Conservation (phyloP, 1,139 yeast genomes). For the Geotrichum reessii region DNA sequence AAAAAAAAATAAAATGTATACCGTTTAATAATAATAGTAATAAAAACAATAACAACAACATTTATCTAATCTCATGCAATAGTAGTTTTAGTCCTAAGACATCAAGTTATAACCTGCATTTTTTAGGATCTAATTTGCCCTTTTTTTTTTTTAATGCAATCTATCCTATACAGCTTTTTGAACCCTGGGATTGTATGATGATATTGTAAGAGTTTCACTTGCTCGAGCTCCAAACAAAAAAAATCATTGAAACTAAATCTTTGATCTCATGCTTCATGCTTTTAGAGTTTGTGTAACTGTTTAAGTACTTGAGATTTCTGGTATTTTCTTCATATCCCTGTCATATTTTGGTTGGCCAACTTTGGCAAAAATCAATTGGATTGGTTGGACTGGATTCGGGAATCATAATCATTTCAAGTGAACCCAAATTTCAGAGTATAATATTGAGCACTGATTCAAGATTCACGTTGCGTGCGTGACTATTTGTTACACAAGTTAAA, state of each 20-base stretch:
- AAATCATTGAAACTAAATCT: neutral
- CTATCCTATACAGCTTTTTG: neutral
- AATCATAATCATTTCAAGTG: neutral
- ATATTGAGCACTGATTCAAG: neutral
- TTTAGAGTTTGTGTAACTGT: neutral
- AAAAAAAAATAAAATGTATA: too few species aligned
- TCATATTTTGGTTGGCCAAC: neutral
- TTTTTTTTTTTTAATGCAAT: neutral
- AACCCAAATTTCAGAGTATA: neutral
- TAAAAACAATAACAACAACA: too few species aligned
- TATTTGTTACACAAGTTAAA: neutral
- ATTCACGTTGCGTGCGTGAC: neutral
- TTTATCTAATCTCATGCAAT: too few species aligned
- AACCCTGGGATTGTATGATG: neutral
- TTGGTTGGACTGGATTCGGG: neutral
- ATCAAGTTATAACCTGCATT: neutral
- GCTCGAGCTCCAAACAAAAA: too few species aligned
- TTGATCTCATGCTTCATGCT: neutral
- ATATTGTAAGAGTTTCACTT: neutral
- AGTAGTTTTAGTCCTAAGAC: neutral
- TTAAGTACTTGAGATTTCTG: neutral
- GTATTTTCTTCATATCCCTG: neutral
- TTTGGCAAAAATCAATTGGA: neutral
- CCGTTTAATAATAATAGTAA: too few species aligned
- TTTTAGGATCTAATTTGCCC: neutral